Percentiles rank a stretch among this genome's conserved stretches.
Conservation (phyloP, 2,329 filamentous ascomycete genomes). For the Elsinoe necatrix region DNA sequence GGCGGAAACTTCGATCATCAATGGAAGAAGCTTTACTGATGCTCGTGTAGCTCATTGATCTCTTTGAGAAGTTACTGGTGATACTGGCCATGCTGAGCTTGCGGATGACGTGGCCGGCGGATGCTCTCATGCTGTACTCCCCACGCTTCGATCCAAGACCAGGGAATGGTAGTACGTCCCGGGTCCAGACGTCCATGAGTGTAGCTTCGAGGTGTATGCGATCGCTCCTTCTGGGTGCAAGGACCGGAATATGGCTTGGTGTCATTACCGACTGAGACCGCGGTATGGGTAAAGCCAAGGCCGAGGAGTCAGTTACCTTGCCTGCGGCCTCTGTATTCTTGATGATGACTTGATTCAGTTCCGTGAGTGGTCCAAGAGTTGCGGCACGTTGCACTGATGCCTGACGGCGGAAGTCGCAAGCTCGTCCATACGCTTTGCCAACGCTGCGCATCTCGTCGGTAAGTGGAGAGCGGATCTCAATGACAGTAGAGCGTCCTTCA, state of each 20-base stretch:
- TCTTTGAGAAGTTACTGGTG: slow-evolving; percentile 64
- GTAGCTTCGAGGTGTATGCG: slow-evolving; percentile 66
- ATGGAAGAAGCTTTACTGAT: slow-evolving; percentile 23
- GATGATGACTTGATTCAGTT: slow-evolving; percentile 69
- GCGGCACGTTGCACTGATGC: slow-evolving; percentile 73
- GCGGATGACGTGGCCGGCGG: slow-evolving; percentile 79
- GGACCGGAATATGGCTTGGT: slow-evolving; percentile 58
- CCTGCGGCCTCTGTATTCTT: slow-evolving; percentile 66
- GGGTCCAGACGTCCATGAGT: slow-evolving; percentile 75
- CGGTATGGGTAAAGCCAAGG: slow-evolving; percentile 51
- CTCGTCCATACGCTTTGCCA: slow-evolving; percentile 65
- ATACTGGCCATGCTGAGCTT: slow-evolving; percentile 79
- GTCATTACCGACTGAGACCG: slow-evolving; percentile 73
- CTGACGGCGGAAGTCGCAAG: slow-evolving; percentile 54
- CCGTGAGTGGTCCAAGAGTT: slow-evolving; percentile 60
- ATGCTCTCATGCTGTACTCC: slow-evolving; percentile 66
- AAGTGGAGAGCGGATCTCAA: slow-evolving; percentile 53
- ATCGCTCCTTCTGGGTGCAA: slow-evolving; percentile 67
- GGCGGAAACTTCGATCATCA: slow-evolving; percentile 14
- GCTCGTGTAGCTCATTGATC: slow-evolving; percentile 52
- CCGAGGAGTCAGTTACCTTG: slow-evolving; percentile 45
- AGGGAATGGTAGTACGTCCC: slow-evolving; percentile 70
- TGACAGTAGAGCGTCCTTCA: slow-evolving; percentile 40
- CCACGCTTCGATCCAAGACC: slow-evolving; percentile 61
- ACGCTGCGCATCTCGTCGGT: slow-evolving; percentile 63